Base-by-base conservation (phyloP, 441 rosid genomes). In the Hura crepitans region DNA sequence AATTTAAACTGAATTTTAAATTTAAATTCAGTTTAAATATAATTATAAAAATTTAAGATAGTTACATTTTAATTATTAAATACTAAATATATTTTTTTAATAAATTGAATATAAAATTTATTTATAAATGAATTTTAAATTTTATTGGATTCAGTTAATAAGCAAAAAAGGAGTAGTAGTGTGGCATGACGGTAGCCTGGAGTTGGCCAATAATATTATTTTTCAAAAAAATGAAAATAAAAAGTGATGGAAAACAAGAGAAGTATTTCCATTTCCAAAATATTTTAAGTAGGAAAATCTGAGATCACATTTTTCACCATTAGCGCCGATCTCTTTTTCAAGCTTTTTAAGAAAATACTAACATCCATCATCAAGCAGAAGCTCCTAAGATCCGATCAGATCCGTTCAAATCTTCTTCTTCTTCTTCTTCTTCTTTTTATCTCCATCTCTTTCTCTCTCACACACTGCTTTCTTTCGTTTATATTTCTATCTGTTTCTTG, bases 341-440 rank as follows among this genome's bases (percentile, higher is more conserved):
- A 55, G 33, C 53, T 31, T 46, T n/a, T 22, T 17, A 62, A 51
- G 10, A 39, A 62, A 43, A 51, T 28, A 62, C 50, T 35, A 51
- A 51, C 20, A 54, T 39, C 71, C 72, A 5, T 56, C 67, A 45
- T 37, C 31, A 62, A 31, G 54, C 76, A 59, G 59, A 51, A 51
- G n/a, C 58, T 66, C 71, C 2, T 53, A 70, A 74, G 82, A 83
- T 79, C 82, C 79, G 80, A 72, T 74, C 85, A 77, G 85, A 81
- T 83, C 81, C 72, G 72, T 69, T 53, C 64, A 64, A 62, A 65
- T 59, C 73, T 65, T n/a, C 47, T 74, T 58, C 37, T 58, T 57
- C 42, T 58, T 42, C 61, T 2, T n/a, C 72, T 50, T 50, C 45
- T 56, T 56, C 37, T 13, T 56, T 37, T 3, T 27, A n/a, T 28